A percentile compares a stretch with the other conserved stretches of the same genome.
Evolutionary conservation across 495 filamentous ascomycete species (phyloP).

Genomic region (Cudoniella acicularis): DNA sequence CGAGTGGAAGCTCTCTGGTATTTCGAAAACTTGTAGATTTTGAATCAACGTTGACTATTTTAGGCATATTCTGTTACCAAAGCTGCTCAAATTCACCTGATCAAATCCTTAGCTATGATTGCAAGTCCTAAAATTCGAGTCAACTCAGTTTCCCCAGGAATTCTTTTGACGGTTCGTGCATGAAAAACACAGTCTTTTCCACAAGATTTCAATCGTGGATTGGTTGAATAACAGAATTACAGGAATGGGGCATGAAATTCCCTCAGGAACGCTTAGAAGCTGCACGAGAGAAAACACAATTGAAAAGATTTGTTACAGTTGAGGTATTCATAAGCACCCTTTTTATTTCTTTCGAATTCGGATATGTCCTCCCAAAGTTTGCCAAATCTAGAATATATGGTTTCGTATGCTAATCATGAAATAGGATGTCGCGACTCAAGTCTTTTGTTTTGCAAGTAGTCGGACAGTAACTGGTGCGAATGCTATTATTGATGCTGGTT

Average conservation of each 20-base stretch:
- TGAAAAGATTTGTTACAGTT: conserved; percentile 48
- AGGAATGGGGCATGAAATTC: conserved; percentile 54
- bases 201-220: too few species aligned
- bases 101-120: conserved; percentile 47
- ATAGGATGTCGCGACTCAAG: conserved; percentile 44
- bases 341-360: neutral
- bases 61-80: conserved; percentile 50
- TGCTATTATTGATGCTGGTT: conserved; percentile 40
- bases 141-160: conserved; percentile 49
- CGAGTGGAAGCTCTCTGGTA: conserved; percentile 46
- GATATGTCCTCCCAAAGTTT: neutral
- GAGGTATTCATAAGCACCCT: conserved; percentile 30
- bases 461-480: conserved; percentile 42
- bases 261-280: conserved; percentile 39
- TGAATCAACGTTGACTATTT: neutral
- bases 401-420: too few species aligned
- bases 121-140: conserved; percentile 49
- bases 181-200: too few species aligned
- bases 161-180: conserved; percentile 43
- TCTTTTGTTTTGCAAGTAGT: conserved; percentile 38
- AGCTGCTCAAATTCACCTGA: conserved; percentile 53
- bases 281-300: conserved; percentile 39
- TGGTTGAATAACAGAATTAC: too few species aligned
- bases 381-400: too few species aligned
- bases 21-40: neutral